phyloP scores from a whole-genome alignment of 139 green algal species.

The Astrephomene gubernaculifera region DNA sequence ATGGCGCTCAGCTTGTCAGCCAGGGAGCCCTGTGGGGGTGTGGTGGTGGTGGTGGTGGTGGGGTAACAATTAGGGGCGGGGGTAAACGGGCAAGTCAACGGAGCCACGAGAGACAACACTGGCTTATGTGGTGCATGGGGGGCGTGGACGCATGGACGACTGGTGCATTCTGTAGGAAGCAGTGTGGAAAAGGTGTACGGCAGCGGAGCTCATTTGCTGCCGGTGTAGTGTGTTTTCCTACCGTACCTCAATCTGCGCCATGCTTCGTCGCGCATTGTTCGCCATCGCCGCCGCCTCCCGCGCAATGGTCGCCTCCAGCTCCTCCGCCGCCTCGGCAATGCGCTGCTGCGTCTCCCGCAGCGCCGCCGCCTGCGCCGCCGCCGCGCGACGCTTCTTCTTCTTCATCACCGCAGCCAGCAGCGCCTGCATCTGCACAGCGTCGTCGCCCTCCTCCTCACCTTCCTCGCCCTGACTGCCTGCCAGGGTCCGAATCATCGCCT shows the following conservation, averaged over 20 bases:
- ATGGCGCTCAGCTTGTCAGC: constrained; percentile 1
- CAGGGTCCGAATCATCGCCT: background rate
- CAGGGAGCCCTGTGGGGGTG: constrained; percentile 6
- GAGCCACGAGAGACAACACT: too few species aligned
- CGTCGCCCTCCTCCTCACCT: background rate
- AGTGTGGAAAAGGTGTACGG: too few species aligned
- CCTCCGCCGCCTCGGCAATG: background rate
- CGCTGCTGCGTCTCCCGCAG: background rate
- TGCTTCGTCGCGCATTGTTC: background rate
- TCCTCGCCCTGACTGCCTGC: background rate
- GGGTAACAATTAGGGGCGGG: too few species aligned
- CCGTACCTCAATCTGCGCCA: constrained; percentile 6
- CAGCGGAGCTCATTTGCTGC: too few species aligned
- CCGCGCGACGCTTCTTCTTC: constrained; percentile 7
- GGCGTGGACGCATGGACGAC: too few species aligned
- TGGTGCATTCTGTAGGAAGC: too few species aligned
- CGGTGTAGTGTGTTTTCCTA: too few species aligned
- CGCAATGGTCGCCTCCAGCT: background rate
- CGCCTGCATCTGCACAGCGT: constrained; percentile 10
- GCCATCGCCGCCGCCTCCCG: background rate
- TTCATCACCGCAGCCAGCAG: constrained; percentile 9
- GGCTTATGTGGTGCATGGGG: too few species aligned
- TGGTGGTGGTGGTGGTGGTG: too few species aligned
- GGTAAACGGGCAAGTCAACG: too few species aligned
- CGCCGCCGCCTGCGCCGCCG: constrained; percentile 2